phyloP scores from a whole-genome alignment of 441 rosid genomes.

The Brassica hybrid region DNA sequence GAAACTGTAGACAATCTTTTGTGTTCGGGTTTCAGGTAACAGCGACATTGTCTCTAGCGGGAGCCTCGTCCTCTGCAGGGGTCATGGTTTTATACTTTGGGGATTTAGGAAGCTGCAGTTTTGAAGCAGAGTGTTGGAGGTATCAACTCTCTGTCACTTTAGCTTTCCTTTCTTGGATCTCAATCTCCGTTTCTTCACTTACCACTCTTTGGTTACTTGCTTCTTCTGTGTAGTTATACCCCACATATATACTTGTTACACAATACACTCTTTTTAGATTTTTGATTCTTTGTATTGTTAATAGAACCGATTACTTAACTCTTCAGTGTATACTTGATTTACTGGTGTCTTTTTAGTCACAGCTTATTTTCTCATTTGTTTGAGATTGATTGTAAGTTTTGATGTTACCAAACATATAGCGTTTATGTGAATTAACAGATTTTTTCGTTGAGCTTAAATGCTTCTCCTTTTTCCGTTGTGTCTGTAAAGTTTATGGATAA shows the following conservation, averaged over 20 bases:
- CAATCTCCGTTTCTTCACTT: slow-evolving; percentile 56
- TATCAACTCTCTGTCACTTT: slow-evolving; percentile 58
- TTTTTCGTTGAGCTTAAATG: background rate
- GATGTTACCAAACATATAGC: background rate
- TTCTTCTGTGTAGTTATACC: slow-evolving; percentile 54
- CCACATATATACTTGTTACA: slow-evolving; percentile 5
- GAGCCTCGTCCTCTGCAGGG: slow-evolving; percentile 62
- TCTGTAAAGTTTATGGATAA: background rate
- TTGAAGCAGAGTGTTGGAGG: slow-evolving; percentile 51
- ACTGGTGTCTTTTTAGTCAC: background rate
- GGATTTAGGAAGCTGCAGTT: slow-evolving; percentile 53
- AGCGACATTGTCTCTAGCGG: slow-evolving; percentile 56
- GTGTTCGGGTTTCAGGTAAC: slow-evolving; percentile 57
- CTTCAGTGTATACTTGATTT: slow-evolving; percentile 8
- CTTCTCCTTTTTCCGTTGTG: background rate
- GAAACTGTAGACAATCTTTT: background rate
- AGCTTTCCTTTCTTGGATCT: slow-evolving; percentile 63
- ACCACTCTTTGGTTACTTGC: slow-evolving; percentile 72
- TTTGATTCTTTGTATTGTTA: slow-evolving; percentile 41
- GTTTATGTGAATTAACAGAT: slow-evolving; percentile 2
- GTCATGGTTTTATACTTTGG: slow-evolving; percentile 53
- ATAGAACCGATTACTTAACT: slow-evolving; percentile 36
- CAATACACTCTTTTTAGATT: slow-evolving; percentile 32
- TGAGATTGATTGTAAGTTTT: slow-evolving; percentile 11
- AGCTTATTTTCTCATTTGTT: slow-evolving; percentile 6